phyloP scores from a whole-genome alignment of 1,139 yeast genomes.

The Debaryomyces udenii region DNA sequence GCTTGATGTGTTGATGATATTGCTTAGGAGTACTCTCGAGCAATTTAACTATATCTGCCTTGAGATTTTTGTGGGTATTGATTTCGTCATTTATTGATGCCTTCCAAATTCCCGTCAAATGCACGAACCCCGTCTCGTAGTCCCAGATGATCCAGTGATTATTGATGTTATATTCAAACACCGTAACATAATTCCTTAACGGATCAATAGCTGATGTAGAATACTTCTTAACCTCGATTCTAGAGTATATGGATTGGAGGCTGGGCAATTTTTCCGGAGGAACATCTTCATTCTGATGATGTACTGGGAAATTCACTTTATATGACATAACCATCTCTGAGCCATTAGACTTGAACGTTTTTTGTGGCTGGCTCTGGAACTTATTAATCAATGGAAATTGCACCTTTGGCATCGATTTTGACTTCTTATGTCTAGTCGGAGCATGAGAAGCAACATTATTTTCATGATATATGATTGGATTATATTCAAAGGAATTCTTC shows the following conservation, averaged over 20 bases:
- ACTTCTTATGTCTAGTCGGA: constrained; percentile 13
- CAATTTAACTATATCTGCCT: constrained; percentile 76
- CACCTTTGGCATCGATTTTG: constrained; percentile 14
- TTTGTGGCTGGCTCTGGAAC: constrained; percentile 11
- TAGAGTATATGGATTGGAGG: constrained; percentile 32
- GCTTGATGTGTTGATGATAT: constrained; percentile 62
- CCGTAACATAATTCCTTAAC: constrained; percentile 66
- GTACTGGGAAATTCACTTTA: constrained; percentile 26
- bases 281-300: constrained; percentile 18
- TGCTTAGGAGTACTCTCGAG: constrained; percentile 73
- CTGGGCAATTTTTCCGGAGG: constrained; percentile 31
- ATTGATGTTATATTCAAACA: constrained; percentile 69
- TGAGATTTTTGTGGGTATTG: constrained; percentile 40
- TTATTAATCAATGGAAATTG: constrained; percentile 12
- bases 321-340: constrained; percentile 5
- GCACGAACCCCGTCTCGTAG: constrained; percentile 83
- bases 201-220: constrained; percentile 68
- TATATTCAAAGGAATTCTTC: constrained; percentile 3
- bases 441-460: neutral
- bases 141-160: constrained; percentile 85
- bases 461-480: constrained; percentile 5
- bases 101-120: constrained; percentile 91
- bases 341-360: constrained; percentile 2
- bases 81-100: constrained; percentile 40
- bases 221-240: constrained; percentile 62